A percentile compares a stretch with the other conserved stretches of the same genome.
Evolutionary conservation across 2,329 filamentous ascomycete genomes (phyloP).

Genomic region (Orbilia quercus): DNA sequence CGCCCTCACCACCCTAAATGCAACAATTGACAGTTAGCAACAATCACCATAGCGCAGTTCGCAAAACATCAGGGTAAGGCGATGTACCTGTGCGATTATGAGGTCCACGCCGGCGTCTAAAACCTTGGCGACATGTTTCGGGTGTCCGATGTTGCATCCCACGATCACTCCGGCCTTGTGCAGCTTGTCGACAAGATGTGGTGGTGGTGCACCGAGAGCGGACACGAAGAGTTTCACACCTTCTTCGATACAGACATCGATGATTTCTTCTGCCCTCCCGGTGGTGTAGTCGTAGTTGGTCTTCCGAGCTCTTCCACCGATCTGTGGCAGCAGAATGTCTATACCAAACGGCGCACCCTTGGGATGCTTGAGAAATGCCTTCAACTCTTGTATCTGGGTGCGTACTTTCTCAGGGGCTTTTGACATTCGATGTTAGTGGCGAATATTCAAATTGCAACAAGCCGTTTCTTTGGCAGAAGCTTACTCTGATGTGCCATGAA

Average conservation of each 20-base stretch:
- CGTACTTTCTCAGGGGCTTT: conserved; percentile 66
- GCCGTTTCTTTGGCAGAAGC: conserved; percentile 70
- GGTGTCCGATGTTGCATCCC: conserved; percentile 98
- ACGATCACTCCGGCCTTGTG: conserved; percentile 83
- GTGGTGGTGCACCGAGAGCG: conserved; percentile 87
- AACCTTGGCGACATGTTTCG: conserved; percentile 89
- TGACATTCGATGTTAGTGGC: too few species aligned
- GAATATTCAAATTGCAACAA: conserved; percentile 75
- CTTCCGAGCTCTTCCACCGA: conserved; percentile 83
- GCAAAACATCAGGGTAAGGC: background rate
- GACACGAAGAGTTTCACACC: conserved; percentile 87
- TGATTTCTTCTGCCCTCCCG: conserved; percentile 87
- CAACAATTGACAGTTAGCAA: background rate
- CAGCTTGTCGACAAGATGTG: conserved; percentile 76
- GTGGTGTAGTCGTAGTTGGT: conserved; percentile 97
- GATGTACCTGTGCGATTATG: conserved; percentile 86
- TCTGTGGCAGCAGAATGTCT: conserved; percentile 88
- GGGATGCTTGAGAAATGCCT: conserved; percentile 64
- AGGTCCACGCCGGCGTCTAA: conserved; percentile 87
- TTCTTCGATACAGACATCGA: conserved; percentile 85
- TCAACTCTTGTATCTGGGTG: conserved; percentile 85
- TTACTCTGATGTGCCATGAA: conserved; percentile 52
- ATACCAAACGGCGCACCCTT: conserved; percentile 76
- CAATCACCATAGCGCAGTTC: too few species aligned
- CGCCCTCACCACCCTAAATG: conserved; percentile 72